phyloP scores from a whole-genome alignment of 495 filamentous ascomycete species.

The Neurospora sp. region DNA sequence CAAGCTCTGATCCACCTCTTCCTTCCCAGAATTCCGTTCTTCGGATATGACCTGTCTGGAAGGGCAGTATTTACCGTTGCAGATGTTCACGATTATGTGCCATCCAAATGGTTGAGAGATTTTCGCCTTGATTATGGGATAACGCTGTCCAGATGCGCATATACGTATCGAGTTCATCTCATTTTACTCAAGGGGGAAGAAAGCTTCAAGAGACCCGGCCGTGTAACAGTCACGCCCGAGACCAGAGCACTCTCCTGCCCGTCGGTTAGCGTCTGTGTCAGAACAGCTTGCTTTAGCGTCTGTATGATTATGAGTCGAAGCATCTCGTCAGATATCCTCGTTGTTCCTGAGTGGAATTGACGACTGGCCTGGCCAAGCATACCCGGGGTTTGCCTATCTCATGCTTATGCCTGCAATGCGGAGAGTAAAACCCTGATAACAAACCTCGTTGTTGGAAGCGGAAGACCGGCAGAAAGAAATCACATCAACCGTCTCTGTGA shows the following conservation, averaged over 20 bases:
- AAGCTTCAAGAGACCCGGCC: not conserved
- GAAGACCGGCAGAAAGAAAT: not conserved
- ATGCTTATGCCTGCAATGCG: not conserved
- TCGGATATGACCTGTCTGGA: not conserved
- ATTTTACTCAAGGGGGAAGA: not conserved
- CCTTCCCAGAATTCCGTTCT: not conserved
- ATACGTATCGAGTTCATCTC: not conserved
- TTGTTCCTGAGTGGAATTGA: not conserved
- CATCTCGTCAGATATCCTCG: not conserved
- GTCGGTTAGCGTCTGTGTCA: not conserved
- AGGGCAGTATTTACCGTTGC: not conserved
- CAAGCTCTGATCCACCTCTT: not conserved
- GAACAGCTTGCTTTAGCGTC: not conserved
- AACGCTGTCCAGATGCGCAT: not conserved
- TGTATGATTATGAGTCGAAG: not conserved
- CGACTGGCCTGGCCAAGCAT: not conserved
- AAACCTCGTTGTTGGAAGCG: not conserved
- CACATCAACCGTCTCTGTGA: not conserved
- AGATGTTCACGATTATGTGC: not conserved
- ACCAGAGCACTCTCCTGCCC: not conserved
- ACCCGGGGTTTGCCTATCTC: not conserved
- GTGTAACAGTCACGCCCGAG: not conserved
- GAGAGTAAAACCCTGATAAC: not conserved
- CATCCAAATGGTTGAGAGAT: not conserved
- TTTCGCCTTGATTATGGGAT: not conserved